Evolutionary conservation across 371 early-diverging fungal genomes (phyloP).

Genomic region (Zancudomyces culisetae): DNA sequence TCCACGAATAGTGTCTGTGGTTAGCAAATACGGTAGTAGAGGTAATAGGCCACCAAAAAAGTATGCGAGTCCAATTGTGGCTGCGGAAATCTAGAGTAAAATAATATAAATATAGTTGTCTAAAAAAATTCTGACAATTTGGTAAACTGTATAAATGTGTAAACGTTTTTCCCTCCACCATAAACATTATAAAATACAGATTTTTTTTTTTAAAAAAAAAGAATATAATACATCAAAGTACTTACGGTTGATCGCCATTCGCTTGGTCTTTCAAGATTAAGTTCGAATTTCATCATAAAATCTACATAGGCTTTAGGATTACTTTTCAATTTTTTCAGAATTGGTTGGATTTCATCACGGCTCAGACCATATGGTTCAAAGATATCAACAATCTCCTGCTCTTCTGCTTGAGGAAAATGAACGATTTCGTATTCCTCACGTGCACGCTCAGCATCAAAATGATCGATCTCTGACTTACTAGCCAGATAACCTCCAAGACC

Average conservation of each 20-base stretch:
- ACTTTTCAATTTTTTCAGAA: slow-evolving; percentile 31
- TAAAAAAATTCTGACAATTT: too few species aligned
- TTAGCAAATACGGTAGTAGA: slow-evolving; percentile 40
- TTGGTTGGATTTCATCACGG: slow-evolving; percentile 31
- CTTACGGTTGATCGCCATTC: slow-evolving; percentile 5
- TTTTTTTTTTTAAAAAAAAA: neutral
- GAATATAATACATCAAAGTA: too few species aligned
- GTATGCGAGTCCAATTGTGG: slow-evolving; percentile 46
- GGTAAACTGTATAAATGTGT: neutral
- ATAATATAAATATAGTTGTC: slow-evolving; percentile 25
- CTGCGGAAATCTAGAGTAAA: slow-evolving; percentile 19
- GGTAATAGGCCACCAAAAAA: slow-evolving; percentile 51
- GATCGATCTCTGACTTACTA: slow-evolving; percentile 42
- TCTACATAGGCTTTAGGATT: slow-evolving; percentile 43
- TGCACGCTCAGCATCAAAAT: slow-evolving; percentile 38
- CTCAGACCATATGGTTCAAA: slow-evolving; percentile 40
- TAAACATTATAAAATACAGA: neutral
- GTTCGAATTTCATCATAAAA: slow-evolving; percentile 62
- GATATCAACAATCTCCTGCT: slow-evolving; percentile 40
- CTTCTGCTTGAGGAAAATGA: slow-evolving; percentile 37
- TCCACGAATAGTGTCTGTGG: slow-evolving; percentile 26
- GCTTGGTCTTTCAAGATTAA: slow-evolving; percentile 37
- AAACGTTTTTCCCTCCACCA: neutral
- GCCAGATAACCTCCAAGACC: slow-evolving; percentile 49
- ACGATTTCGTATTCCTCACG: slow-evolving; percentile 36